Percentiles rank a stretch among this genome's conserved stretches.
These are phyloP conservation scores for Crithidia thermophila DNA, from an alignment of 208 protist species.

Conservation along the genomic window DNA sequence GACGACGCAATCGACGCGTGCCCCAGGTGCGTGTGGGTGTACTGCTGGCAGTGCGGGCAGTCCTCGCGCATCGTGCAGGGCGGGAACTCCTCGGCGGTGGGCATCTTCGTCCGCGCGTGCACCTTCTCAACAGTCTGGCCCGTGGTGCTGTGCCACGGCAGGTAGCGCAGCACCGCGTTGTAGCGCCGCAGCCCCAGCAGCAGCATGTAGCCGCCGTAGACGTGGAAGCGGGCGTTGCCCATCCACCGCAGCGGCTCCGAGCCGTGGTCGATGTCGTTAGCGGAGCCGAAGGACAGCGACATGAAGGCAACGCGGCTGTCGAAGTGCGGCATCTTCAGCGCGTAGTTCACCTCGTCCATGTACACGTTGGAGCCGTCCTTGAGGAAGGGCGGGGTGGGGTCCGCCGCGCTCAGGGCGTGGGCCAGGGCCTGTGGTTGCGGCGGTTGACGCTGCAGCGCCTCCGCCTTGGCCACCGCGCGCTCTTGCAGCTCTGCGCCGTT, in stretches of 20 bases:
- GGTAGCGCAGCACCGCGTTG: conserved; percentile 64
- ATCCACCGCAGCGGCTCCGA: conserved; percentile 87
- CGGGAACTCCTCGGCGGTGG: conserved; percentile 40
- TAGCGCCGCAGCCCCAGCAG: conserved; percentile 63
- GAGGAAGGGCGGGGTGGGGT: conserved; percentile 44
- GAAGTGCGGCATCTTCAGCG: conserved; percentile 48
- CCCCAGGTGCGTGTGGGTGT: conserved; percentile 26
- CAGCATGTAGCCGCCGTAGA: conserved; percentile 69
- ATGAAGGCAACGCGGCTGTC: conserved; percentile 78
- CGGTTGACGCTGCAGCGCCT: neutral
- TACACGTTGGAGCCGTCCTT: conserved; percentile 52
- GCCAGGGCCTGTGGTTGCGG: neutral
- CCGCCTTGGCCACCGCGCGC: conserved; percentile 2
- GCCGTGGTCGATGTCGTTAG: conserved; percentile 87
- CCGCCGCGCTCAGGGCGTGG: conserved; percentile 3
- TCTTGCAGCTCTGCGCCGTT: conserved; percentile 32
- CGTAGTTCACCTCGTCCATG: conserved; percentile 38
- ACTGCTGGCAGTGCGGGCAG: conserved; percentile 69
- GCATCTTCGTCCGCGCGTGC: conserved; percentile 41
- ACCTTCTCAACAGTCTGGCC: conserved; percentile 71
- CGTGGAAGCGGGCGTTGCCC: conserved; percentile 80
- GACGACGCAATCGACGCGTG: conserved; percentile 14
- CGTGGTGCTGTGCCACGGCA: conserved; percentile 59
- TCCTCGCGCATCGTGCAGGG: conserved; percentile 60
- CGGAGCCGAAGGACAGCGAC: conserved; percentile 81